A percentile compares a stretch with the other conserved stretches of the same genome.
Evolutionary conservation across 164 flowering plant species (phyloP).

Genomic region (Vitis amurensis): DNA sequence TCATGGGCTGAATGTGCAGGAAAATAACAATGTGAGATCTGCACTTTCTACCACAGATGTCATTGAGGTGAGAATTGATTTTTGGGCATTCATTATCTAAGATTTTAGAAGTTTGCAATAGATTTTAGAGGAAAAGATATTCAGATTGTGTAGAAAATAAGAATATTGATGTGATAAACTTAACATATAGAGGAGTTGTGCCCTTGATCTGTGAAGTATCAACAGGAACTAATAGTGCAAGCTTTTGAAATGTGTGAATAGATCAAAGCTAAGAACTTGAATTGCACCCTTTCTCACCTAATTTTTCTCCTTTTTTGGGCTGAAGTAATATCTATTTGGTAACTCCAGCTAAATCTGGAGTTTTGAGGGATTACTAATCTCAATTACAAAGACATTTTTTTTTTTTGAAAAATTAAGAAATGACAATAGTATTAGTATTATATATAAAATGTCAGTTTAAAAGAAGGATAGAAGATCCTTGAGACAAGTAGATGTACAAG

Average conservation of each 20-base stretch:
- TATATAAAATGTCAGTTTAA: no score
- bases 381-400: no score
- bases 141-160: neutral
- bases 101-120: neutral
- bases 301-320: no score
- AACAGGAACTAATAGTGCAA: neutral
- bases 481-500: no score
- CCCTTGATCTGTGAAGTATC: neutral
- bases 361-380: no score
- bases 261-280: neutral
- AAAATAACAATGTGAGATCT: slow-evolving; percentile 67
- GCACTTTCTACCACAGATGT: slow-evolving; percentile 77
- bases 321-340: no score
- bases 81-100: neutral
- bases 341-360: no score
- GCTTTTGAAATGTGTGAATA: neutral
- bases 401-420: no score
- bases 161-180: neutral
- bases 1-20: slow-evolving; percentile 44
- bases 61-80: slow-evolving; percentile 60
- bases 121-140: neutral
- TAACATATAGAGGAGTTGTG: neutral
- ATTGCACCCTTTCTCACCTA: neutral
- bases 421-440: no score
- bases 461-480: no score